These are phyloP conservation scores for Aristolochia contorta DNA, from an alignment of 164 flowering plant genomes.

Conservation along the genomic window DNA sequence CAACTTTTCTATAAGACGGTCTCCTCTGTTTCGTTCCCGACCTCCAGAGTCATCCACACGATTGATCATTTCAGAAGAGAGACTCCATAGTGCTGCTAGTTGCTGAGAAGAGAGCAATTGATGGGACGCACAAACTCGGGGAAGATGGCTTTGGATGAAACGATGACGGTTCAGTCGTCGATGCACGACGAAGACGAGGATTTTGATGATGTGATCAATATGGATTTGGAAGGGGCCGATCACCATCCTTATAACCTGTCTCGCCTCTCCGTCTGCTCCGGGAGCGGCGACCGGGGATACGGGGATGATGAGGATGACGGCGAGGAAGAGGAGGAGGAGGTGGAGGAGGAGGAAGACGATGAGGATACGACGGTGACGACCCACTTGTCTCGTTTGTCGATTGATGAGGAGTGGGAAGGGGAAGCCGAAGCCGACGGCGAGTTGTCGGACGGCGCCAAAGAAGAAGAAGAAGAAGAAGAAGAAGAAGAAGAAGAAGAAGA, in stretches of 20 bases:
- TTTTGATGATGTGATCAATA: slow-evolving; percentile 5
- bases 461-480: too few species aligned
- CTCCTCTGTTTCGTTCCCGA: neutral
- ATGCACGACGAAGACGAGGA: slow-evolving; percentile 17
- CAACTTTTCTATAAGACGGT: neutral
- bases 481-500: too few species aligned
- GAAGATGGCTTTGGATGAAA: slow-evolving; percentile 26
- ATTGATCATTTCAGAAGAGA: too few species aligned
- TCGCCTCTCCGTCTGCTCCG: slow-evolving; percentile 33
- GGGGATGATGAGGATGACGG: slow-evolving; percentile 15
- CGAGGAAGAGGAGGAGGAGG: slow-evolving; percentile 7
- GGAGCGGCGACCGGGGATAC: slow-evolving; percentile 9
- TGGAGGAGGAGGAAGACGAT: slow-evolving; percentile 7
- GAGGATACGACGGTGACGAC: slow-evolving; percentile 6
- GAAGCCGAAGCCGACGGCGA: slow-evolving; percentile 42
- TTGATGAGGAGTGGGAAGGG: slow-evolving; percentile 17
- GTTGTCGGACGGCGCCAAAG: slow-evolving; percentile 29
- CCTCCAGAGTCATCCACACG: too few species aligned
- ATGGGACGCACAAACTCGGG: neutral
- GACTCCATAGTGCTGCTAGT: too few species aligned
- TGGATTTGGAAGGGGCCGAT: neutral
- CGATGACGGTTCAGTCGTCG: slow-evolving; percentile 17
- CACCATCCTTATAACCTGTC: slow-evolving; percentile 21
- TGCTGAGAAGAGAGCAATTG: too few species aligned
- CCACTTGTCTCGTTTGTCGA: slow-evolving; percentile 31